These are phyloP conservation scores for Chlorella vulgaris DNA, from an alignment of 139 green algal genomes.

Conservation along the genomic window DNA sequence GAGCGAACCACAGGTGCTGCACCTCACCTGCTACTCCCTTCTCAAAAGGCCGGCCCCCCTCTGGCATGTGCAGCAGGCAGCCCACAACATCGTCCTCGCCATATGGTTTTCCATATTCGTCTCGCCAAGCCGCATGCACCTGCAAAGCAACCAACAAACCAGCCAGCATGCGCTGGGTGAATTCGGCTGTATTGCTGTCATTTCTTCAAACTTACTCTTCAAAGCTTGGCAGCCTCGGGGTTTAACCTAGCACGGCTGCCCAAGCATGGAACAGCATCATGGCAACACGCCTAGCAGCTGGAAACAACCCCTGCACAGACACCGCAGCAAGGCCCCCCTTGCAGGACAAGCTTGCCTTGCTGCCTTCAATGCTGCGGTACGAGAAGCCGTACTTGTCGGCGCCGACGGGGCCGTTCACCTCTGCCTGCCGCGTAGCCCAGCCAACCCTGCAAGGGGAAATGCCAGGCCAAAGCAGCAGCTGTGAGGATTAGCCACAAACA, in stretches of 20 bases:
- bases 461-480: not conserved
- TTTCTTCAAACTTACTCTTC: too few relatives aligned
- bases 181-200: too few relatives aligned
- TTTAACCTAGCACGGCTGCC: too few relatives aligned
- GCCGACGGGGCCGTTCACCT: conserved; percentile 84
- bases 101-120: conserved; percentile 58
- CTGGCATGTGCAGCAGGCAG: conserved; percentile 60
- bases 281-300: too few relatives aligned
- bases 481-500: not conserved
- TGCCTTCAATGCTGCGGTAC: conserved; percentile 79
- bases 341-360: too few relatives aligned
- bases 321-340: too few relatives aligned
- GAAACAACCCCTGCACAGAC: too few relatives aligned
- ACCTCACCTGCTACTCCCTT: not conserved
- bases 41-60: conserved; percentile 26
- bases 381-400: conserved; percentile 66
- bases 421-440: conserved; percentile 74
- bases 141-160: conserved; percentile 8
- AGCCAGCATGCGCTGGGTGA: not conserved
- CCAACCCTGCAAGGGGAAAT: not conserved
- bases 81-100: conserved; percentile 61
- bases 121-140: conserved; percentile 57
- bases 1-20: not conserved
- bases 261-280: too few relatives aligned
- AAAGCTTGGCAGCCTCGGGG: too few relatives aligned